Conservation (phyloP, 495 filamentous ascomycete species). For the Staphylotrichum longicolle region DNA sequence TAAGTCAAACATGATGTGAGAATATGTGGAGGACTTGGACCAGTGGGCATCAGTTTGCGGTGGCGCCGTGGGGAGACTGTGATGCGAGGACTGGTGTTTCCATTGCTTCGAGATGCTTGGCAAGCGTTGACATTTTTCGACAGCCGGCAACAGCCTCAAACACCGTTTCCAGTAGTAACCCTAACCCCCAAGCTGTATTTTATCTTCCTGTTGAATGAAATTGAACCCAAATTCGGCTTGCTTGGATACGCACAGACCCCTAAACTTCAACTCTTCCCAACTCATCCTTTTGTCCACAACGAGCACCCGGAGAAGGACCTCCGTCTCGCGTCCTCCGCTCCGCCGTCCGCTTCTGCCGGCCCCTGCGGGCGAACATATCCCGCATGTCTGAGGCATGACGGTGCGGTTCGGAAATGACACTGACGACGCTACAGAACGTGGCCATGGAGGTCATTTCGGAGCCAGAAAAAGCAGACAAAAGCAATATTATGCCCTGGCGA, state of each 20-base stretch:
- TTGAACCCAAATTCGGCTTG: too few relatives aligned
- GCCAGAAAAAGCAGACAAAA: too few relatives aligned
- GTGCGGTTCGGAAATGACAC: not conserved
- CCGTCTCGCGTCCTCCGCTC: too few relatives aligned
- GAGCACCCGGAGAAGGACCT: too few relatives aligned
- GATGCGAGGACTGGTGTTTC: not conserved
- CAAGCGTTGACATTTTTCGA: slow-evolving; percentile 3
- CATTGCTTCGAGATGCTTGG: not conserved
- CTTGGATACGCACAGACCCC: too few relatives aligned
- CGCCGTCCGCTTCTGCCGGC: too few relatives aligned
- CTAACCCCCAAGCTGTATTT: not conserved
- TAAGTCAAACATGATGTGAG: slow-evolving; percentile 49
- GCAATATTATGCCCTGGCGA: too few relatives aligned
- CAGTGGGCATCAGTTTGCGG: not conserved
- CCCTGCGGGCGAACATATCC: not conserved
- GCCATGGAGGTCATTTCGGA: too few relatives aligned
- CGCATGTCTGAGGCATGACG: not conserved
- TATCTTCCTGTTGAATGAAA: too few relatives aligned
- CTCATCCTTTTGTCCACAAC: too few relatives aligned
- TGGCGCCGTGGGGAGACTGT: not conserved
- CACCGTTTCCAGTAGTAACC: not conserved
- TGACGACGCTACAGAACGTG: not conserved
- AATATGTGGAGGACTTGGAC: not conserved
- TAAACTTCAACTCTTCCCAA: too few relatives aligned
- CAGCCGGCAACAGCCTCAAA: not conserved